A percentile compares a stretch with the other conserved stretches of the same genome.
phyloP scores from a whole-genome alignment of 1,139 yeast genomes.

The Saccharomyces hybrid region DNA sequence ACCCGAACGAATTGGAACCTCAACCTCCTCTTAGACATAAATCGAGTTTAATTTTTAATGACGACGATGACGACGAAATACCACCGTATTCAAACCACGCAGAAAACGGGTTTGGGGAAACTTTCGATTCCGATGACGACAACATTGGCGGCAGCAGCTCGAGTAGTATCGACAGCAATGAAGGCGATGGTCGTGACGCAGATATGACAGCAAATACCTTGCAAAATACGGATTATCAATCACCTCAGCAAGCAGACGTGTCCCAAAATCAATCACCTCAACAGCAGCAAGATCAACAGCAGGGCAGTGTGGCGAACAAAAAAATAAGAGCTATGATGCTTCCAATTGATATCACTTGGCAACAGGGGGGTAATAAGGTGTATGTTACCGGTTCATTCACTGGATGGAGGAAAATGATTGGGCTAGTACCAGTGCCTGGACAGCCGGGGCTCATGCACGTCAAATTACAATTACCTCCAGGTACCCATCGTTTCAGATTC shows the following conservation, averaged over 20 bases:
- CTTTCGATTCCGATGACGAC: conserved; percentile 10
- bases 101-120: conserved; percentile 8
- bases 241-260: conserved; percentile 1
- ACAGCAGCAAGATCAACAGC: not conserved
- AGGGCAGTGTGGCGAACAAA: not conserved
- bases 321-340: conserved; percentile 31
- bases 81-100: conserved; percentile 13
- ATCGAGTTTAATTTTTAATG: conserved; percentile 17
- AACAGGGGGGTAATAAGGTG: conserved; percentile 88
- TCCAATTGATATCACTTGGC: conserved; percentile 84
- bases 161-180: conserved; percentile 7
- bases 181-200: conserved; percentile 1
- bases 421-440: conserved; percentile 48
- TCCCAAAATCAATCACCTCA: conserved; percentile 1
- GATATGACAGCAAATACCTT: conserved; percentile 5
- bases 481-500: conserved; percentile 89
- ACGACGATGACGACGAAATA: conserved; percentile 17
- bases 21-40: conserved; percentile 10
- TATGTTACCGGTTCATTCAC: conserved; percentile 93
- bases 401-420: conserved; percentile 92
- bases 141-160: not conserved
- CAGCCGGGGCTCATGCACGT: conserved; percentile 41
- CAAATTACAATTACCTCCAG: conserved; percentile 58
- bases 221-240: conserved; percentile 5
- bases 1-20: conserved; percentile 16